Base-by-base conservation (phyloP, 768 basidiomycete species). In the Auriscalpium orientale region DNA sequence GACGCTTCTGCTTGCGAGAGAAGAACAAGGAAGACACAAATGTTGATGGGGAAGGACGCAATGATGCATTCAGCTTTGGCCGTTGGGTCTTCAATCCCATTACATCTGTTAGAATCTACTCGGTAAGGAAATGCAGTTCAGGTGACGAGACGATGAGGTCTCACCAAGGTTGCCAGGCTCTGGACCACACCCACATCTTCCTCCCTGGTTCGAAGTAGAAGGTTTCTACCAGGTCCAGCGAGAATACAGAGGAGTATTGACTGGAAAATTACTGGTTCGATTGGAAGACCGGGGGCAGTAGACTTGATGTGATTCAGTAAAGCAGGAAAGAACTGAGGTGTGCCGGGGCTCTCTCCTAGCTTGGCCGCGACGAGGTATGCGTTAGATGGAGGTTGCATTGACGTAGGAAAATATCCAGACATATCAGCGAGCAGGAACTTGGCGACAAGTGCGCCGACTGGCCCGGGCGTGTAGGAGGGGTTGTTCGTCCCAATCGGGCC, bases 201-300 rank as follows among this genome's bases (percentile, higher is more conserved):
- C 59, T 84, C 82, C 11, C 73, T 74, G 1, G 85, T 80, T 46
- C 84, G 76, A 16, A 91, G 70, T 54, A 91, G 74, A 33, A 90
- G 70, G 66, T 88, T 76, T 59, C 78, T 82, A 61, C 83, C 73
- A 15, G 40, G 40, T 1, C 80, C 80, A 3, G 85, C 76, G 37
- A 86, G 70, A 48, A 89, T 72, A 65, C 79, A 86, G 4, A 85
- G 76, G 34, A 89, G 76, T 15, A 89, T 70, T 20, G 84, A 81
- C 65, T 84, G 85, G 20, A 89, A 68, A 44, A 88, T 76, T 51
- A 81, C 77, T 10, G 79, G 74, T 52, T 89, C 85, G 3, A 87
- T 55, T 8, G 84, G 83, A 15, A 84, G 66, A 49, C 72, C 72
- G n/a, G 79, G 72, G 28, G 70, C 68, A 8, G 69, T 66, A n/a